Base-by-base conservation (phyloP, 495 filamentous ascomycete species). In the Glarea lozoyensis region DNA sequence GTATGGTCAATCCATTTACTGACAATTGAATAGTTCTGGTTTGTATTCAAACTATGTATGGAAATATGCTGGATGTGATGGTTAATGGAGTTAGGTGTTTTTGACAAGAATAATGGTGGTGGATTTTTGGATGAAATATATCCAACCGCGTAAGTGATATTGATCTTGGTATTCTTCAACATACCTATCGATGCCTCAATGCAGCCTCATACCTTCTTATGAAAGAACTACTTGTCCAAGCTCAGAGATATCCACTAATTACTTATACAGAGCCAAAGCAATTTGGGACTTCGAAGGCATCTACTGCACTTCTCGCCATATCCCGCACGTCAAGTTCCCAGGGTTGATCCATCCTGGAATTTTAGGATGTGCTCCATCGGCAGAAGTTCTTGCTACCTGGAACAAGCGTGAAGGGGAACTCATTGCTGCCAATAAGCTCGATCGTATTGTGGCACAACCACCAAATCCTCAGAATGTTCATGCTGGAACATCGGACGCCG, bases 231-330 rank as follows among this genome's bases (percentile, higher is more conserved):
- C n/a, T n/a, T n/a, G n/a, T n/a, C n/a, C n/a, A n/a, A n/a, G n/a
- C n/a, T n/a, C n/a, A n/a, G n/a, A n/a, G n/a, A n/a, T n/a, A n/a
- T n/a, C n/a, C n/a, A n/a, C n/a, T n/a, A n/a, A n/a, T n/a, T n/a
- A n/a, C n/a, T n/a, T 12, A 24, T 29, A 31, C 49, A 84, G 81
- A n/a, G 87, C 86, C 12, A 92, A 92, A 57, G 90, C 90, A 0
- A 95, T 97, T 56, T 97, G 90, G 89, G 90, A 95, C 56, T 95
- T 97, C 48, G 88, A 94, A 56, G 90, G 90, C 45, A 94, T 97
- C 55, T 88, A 83, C 64, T 92, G 86, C 69, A 84, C 84, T 18
- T 88, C 83, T 10, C 78, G 90, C 0, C 90, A 97, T 60, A 89
- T 96, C 52, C 89, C 89, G 0, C 76, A 81, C 49, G 86, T 94